Evolutionary conservation across 139 green algal genomes (phyloP).

Genomic region (Dunaliella sp.): DNA sequence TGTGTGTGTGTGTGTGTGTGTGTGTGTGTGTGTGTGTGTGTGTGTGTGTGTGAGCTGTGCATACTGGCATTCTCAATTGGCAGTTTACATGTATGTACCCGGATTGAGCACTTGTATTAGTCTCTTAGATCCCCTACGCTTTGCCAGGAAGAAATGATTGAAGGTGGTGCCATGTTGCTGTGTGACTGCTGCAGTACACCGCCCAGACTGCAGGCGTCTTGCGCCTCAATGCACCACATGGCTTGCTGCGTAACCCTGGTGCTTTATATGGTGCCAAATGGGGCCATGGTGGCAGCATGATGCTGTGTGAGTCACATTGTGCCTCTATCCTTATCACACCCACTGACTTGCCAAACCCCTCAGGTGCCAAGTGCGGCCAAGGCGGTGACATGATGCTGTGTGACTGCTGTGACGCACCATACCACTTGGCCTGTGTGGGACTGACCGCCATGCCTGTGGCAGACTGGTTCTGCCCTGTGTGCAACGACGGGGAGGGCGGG

Average conservation of each 20-base stretch:
- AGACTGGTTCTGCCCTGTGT: slow-evolving; percentile 10
- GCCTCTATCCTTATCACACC: neutral
- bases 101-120: neutral
- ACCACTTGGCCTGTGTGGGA: slow-evolving; percentile 8
- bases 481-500: too few species aligned
- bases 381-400: neutral
- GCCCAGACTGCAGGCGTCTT: too few species aligned
- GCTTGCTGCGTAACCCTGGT: too few species aligned
- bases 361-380: neutral
- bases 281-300: neutral
- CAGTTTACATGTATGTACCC: neutral
- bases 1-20: neutral
- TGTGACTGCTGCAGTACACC: neutral
- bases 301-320: neutral
- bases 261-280: neutral
- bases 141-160: neutral
- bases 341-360: neutral
- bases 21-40: neutral
- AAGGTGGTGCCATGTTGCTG: neutral
- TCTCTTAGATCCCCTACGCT: neutral
- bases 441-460: neutral
- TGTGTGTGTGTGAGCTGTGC: neutral
- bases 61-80: neutral
- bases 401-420: slow-evolving; percentile 3
- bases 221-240: too few species aligned